These are phyloP conservation scores for Berberis vulgaris DNA, from an alignment of 164 flowering plant species.

Conservation along the genomic window DNA sequence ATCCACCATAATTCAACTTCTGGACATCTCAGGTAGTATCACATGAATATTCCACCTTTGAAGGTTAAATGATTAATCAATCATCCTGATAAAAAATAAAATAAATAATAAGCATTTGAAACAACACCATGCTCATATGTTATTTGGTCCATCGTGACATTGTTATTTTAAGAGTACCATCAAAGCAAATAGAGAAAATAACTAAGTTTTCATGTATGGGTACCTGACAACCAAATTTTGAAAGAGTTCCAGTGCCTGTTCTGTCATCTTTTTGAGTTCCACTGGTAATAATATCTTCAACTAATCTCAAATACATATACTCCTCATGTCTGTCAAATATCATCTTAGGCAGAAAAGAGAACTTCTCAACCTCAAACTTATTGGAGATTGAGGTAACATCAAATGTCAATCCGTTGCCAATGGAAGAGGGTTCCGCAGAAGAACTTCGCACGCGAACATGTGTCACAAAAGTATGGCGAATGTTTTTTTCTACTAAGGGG, in stretches of 20 bases:
- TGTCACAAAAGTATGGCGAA: conserved; percentile 52
- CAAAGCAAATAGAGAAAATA: too few relatives aligned
- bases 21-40: too few relatives aligned
- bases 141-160: too few relatives aligned
- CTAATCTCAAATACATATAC: conserved; percentile 53
- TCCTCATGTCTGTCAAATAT: conserved; percentile 81
- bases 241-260: conserved; percentile 89
- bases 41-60: too few relatives aligned
- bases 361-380: conserved; percentile 42
- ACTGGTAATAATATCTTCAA: conserved; percentile 63
- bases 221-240: conserved; percentile 97
- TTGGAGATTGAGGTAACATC: conserved; percentile 19
- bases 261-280: conserved; percentile 69
- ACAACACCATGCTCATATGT: too few relatives aligned
- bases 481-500: conserved; percentile 56
- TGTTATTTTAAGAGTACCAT: too few relatives aligned
- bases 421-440: conserved; percentile 17
- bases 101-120: too few relatives aligned
- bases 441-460: conserved; percentile 65
- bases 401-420: conserved; percentile 18
- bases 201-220: background rate
- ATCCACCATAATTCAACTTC: too few relatives aligned
- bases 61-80: too few relatives aligned
- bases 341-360: conserved; percentile 66
- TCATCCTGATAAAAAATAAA: too few relatives aligned